These are phyloP conservation scores for Solanum chacoense DNA, from an alignment of 305 asterid genomes.

Conservation along the genomic window DNA sequence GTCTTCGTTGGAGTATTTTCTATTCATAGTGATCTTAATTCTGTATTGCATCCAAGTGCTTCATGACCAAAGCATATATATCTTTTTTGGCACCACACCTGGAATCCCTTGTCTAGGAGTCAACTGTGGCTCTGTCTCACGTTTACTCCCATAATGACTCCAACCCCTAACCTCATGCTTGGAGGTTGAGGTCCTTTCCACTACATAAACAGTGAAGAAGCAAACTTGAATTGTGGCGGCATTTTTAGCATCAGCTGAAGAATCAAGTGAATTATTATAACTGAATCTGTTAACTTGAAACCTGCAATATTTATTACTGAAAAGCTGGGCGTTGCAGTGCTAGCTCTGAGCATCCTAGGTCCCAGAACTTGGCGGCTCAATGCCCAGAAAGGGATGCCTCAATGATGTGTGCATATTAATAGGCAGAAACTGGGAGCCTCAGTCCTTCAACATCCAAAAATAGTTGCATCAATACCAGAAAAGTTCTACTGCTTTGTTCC, in stretches of 20 bases:
- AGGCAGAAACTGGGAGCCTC: background rate
- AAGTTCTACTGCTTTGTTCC: constrained; percentile 21
- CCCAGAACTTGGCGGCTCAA: background rate
- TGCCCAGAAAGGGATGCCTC: background rate
- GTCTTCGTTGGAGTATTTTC: background rate
- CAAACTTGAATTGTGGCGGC: background rate
- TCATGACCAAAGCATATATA: background rate
- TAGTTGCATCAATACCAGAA: background rate
- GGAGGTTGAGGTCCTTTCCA: background rate
- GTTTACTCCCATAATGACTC: background rate
- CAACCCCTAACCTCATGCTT: background rate
- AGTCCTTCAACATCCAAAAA: background rate
- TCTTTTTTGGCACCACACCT: background rate
- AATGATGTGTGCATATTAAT: background rate
- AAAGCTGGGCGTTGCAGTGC: background rate
- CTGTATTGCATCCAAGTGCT: background rate
- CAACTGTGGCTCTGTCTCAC: background rate
- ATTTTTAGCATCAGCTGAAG: background rate
- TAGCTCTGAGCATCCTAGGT: background rate
- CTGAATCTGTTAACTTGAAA: background rate
- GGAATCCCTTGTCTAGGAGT: background rate
- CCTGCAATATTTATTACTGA: background rate
- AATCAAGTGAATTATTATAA: background rate
- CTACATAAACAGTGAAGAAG: background rate
- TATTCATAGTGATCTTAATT: background rate